Evolutionary conservation across 116 monocot species (phyloP).

Genomic region (Thalassia testudinum): DNA sequence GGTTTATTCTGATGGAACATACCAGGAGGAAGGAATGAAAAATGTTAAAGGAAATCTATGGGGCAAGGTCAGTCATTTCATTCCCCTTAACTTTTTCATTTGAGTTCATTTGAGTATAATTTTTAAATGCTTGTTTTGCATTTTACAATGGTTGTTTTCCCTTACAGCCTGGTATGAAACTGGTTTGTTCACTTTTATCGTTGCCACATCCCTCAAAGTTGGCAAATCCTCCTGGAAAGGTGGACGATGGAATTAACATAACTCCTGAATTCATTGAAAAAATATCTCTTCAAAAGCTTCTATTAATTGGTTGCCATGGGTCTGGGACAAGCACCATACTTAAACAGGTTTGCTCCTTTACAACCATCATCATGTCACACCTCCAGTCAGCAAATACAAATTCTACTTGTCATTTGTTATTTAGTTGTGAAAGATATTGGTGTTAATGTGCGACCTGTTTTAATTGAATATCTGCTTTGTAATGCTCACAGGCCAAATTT

Average conservation of each 20-base stretch:
- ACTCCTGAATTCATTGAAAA: constrained; percentile 41
- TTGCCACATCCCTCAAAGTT: constrained; percentile 56
- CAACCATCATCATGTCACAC: no score
- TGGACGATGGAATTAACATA: constrained; percentile 17
- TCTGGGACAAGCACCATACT: constrained; percentile 85
- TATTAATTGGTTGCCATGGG: constrained; percentile 66
- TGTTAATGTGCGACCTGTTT: no score
- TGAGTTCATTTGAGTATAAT: not conserved
- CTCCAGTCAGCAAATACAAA: no score
- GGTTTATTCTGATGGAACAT: constrained; percentile 97
- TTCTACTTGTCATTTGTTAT: not conserved
- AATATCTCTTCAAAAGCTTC: constrained; percentile 57
- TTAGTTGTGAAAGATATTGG: no score
- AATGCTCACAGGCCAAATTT: constrained; percentile 59
- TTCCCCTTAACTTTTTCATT: not conserved
- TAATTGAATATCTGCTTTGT: no score
- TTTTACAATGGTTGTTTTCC: not conserved
- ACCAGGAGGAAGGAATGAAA: constrained; percentile 94
- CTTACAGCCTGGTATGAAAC: constrained; percentile 67
- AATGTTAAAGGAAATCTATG: constrained; percentile 81
- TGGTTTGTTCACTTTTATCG: constrained; percentile 73
- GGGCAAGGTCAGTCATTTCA: constrained; percentile 44
- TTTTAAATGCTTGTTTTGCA: not conserved
- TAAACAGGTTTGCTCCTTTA: constrained; percentile 53
- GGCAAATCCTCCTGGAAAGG: constrained; percentile 25